Evolutionary conservation across 495 filamentous ascomycete genomes (phyloP).

Genomic region (Aspergillus funiculosus): DNA sequence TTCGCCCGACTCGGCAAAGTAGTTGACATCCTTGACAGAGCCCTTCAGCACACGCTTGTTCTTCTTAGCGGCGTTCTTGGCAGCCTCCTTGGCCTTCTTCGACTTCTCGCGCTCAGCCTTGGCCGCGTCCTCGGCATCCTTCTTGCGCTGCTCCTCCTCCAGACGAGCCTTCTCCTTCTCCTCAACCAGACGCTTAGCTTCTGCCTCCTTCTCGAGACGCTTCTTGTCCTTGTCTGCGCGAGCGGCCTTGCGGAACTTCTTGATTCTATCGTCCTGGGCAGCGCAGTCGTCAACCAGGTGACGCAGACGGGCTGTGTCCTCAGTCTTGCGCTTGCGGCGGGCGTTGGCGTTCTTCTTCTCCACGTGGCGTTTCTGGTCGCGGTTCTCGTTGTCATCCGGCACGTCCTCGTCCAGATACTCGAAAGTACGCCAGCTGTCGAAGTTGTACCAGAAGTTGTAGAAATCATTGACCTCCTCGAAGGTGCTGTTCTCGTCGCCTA

Average conservation of each 20-base stretch:
- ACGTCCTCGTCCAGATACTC: conserved; percentile 99
- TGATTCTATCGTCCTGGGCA: conserved; percentile 85
- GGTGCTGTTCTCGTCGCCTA: conserved; percentile 77
- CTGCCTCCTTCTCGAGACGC: conserved; percentile 83
- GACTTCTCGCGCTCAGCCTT: conserved; percentile 72
- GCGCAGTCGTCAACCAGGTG: conserved; percentile 82
- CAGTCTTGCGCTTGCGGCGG: conserved; percentile 97
- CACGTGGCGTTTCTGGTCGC: conserved; percentile 95
- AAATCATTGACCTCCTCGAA: conserved; percentile 87
- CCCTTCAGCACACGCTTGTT: conserved; percentile 92
- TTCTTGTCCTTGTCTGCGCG: conserved; percentile 93
- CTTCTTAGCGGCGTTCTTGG: conserved; percentile 98
- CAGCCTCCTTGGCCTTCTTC: conserved; percentile 97
- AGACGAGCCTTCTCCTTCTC: conserved; percentile 71
- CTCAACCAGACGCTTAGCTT: conserved; percentile 75
- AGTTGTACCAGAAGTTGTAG: conserved; percentile 99
- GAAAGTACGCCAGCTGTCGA: conserved; percentile 95
- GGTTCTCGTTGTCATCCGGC: conserved; percentile 96
- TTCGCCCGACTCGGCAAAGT: conserved; percentile 60
- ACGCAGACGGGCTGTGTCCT: conserved; percentile 86
- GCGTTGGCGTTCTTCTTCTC: conserved; percentile 98
- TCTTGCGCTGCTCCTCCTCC: conserved; percentile 67
- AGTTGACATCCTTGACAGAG: conserved; percentile 93
- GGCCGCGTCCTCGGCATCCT: conserved; percentile 78
- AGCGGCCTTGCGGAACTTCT: conserved; percentile 87